A percentile compares a stretch with the other conserved stretches of the same genome.
Evolutionary conservation across 371 early-diverging fungal species (phyloP).

Genomic region (Mucor plumbeus): DNA sequence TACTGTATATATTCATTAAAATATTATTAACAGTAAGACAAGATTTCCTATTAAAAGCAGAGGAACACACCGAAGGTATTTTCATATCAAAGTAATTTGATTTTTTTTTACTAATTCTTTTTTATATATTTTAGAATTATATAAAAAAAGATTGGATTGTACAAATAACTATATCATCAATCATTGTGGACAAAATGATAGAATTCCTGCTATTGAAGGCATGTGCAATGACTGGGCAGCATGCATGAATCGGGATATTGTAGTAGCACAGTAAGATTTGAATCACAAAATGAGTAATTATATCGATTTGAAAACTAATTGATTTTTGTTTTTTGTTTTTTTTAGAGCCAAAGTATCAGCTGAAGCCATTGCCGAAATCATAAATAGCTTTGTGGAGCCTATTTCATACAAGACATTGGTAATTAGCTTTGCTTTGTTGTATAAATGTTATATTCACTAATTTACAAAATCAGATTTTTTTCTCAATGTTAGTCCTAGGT

Average conservation of each 20-base stretch:
- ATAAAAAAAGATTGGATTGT: constrained; percentile 72
- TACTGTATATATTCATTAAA: constrained; percentile 62
- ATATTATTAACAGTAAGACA: constrained; percentile 66
- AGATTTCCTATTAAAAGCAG: constrained; percentile 72
- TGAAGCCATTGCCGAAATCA: constrained; percentile 80
- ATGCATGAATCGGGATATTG: constrained; percentile 78
- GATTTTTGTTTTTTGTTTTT: background rate
- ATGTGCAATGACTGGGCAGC: constrained; percentile 80
- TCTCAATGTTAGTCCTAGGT: constrained; percentile 10
- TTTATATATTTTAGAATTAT: constrained; percentile 38
- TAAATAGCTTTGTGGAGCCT: constrained; percentile 81
- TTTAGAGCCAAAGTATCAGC: constrained; percentile 70
- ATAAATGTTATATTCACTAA: background rate
- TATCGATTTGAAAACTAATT: background rate
- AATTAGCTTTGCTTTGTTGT: constrained; percentile 1
- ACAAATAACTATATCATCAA: constrained; percentile 74
- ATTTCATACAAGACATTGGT: constrained; percentile 84
- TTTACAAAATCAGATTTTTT: background rate
- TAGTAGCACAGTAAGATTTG: constrained; percentile 58
- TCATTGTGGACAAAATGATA: constrained; percentile 69
- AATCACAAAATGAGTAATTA: background rate
- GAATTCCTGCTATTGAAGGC: constrained; percentile 81
- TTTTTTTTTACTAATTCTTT: no score
- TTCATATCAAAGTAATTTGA: no score
- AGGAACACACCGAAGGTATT: constrained; percentile 65